These are phyloP conservation scores for Aspergillus cejpii DNA, from an alignment of 2,329 filamentous ascomycete species.

Conservation along the genomic window DNA sequence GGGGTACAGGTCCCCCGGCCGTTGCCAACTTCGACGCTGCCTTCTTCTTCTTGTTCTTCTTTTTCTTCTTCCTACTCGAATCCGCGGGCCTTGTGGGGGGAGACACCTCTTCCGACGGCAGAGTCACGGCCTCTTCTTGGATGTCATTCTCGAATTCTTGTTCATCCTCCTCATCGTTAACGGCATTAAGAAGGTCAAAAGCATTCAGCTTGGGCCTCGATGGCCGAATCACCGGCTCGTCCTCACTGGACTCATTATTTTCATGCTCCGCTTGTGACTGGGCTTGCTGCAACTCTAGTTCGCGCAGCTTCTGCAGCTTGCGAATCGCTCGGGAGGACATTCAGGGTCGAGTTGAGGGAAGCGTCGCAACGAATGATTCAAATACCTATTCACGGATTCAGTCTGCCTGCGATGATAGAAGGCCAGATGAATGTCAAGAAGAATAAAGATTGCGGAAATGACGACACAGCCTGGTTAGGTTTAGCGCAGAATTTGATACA, in stretches of 20 bases:
- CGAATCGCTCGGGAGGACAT: slow-evolving; percentile 64
- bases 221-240: slow-evolving; percentile 31
- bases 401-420: background rate
- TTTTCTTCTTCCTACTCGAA: slow-evolving; percentile 37
- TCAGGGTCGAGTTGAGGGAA: slow-evolving; percentile 5
- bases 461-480: slow-evolving; percentile 25
- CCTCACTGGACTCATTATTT: slow-evolving; percentile 36
- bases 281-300: slow-evolving; percentile 48
- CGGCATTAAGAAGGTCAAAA: slow-evolving; percentile 49
- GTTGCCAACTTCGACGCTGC: slow-evolving; percentile 34
- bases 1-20: slow-evolving; percentile 15
- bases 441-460: slow-evolving; percentile 23
- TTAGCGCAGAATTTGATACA: slow-evolving; percentile 16
- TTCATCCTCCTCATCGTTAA: slow-evolving; percentile 37
- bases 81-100: slow-evolving; percentile 17
- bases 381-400: background rate
- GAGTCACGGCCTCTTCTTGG: slow-evolving; percentile 10
- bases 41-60: slow-evolving; percentile 57
- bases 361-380: background rate
- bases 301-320: slow-evolving; percentile 56
- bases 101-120: slow-evolving; percentile 16
- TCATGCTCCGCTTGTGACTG: slow-evolving; percentile 35
- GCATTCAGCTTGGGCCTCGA: slow-evolving; percentile 45
- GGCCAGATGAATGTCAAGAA: background rate
- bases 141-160: slow-evolving; percentile 27